A percentile compares a stretch with the other conserved stretches of the same genome.
Conservation (phyloP, 2,329 filamentous ascomycete species). For the Talaromyces sp. region DNA sequence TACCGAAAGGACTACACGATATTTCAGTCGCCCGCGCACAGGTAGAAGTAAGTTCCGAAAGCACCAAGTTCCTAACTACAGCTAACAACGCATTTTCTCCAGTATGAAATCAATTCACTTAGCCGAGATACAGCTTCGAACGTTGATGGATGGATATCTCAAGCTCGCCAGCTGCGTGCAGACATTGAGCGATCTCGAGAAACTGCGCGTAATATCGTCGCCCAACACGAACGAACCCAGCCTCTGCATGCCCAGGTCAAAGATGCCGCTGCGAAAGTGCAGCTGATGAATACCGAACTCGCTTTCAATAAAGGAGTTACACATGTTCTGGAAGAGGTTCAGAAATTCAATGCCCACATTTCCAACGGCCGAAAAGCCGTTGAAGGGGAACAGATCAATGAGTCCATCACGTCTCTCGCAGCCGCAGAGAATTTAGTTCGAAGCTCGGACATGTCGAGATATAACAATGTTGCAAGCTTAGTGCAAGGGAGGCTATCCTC, state of each 20-base stretch:
- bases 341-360: conserved; percentile 49
- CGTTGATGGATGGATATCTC: conserved; percentile 79
- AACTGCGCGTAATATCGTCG: conserved; percentile 76
- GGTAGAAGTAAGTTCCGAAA: conserved; percentile 47
- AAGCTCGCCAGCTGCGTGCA: conserved; percentile 77
- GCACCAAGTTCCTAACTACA: not conserved
- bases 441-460: conserved; percentile 29
- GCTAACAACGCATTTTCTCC: conserved; percentile 2
- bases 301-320: conserved; percentile 56
- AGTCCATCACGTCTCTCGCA: conserved; percentile 50
- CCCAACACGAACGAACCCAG: conserved; percentile 68
- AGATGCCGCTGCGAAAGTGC: conserved; percentile 55
- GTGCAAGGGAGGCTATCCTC: conserved; percentile 64
- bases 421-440: conserved; percentile 36
- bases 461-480: conserved; percentile 49
- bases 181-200: conserved; percentile 79
- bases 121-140: conserved; percentile 75
- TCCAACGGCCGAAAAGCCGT: conserved; percentile 47
- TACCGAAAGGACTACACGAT: conserved; percentile 50
- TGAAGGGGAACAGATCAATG: conserved; percentile 43
- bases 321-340: conserved; percentile 50
- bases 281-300: conserved; percentile 57
- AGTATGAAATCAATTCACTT: conserved; percentile 70
- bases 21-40: conserved; percentile 53
- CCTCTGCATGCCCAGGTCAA: conserved; percentile 63